These are phyloP conservation scores for Macrocystidia cucumis DNA, from an alignment of 1,284 basidiomycete genomes.

Conservation along the genomic window DNA sequence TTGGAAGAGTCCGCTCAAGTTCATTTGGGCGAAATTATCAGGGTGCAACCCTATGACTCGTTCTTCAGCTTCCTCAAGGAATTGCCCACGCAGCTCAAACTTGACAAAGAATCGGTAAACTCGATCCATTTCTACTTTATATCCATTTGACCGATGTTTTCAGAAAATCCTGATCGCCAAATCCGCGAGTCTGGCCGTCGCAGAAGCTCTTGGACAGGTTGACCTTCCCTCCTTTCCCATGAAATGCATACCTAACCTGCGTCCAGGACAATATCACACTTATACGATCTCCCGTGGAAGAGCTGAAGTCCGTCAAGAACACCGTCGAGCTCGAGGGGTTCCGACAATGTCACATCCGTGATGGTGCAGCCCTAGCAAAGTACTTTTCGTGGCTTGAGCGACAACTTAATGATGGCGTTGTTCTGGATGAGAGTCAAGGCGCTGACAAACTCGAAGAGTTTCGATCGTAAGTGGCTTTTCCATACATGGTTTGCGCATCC, in stretches of 20 bases:
- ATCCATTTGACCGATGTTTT: constrained; percentile 5
- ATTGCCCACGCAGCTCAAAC: constrained; percentile 36
- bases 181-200: constrained; percentile 74
- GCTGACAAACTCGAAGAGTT: constrained; percentile 77
- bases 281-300: constrained; percentile 67
- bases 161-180: constrained; percentile 62
- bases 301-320: constrained; percentile 91
- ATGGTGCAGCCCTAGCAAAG: constrained; percentile 80
- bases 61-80: constrained; percentile 59
- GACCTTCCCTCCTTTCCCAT: constrained; percentile 11
- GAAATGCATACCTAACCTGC: constrained; percentile 6
- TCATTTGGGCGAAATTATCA: constrained; percentile 58
- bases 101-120: constrained; percentile 37
- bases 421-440: constrained; percentile 76
- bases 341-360: constrained; percentile 82
- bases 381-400: constrained; percentile 97
- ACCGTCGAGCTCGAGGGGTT: constrained; percentile 84
- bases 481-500: neutral
- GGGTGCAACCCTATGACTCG: constrained; percentile 63
- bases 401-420: constrained; percentile 56
- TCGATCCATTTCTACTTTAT: constrained; percentile 1
- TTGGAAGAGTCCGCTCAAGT: constrained; percentile 48
- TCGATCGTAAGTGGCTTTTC: constrained; percentile 53
- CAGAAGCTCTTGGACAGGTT: constrained; percentile 66
- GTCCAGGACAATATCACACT: constrained; percentile 53